These are phyloP conservation scores for Balakata baccata DNA, from an alignment of 345 rosid genomes.

Conservation along the genomic window DNA sequence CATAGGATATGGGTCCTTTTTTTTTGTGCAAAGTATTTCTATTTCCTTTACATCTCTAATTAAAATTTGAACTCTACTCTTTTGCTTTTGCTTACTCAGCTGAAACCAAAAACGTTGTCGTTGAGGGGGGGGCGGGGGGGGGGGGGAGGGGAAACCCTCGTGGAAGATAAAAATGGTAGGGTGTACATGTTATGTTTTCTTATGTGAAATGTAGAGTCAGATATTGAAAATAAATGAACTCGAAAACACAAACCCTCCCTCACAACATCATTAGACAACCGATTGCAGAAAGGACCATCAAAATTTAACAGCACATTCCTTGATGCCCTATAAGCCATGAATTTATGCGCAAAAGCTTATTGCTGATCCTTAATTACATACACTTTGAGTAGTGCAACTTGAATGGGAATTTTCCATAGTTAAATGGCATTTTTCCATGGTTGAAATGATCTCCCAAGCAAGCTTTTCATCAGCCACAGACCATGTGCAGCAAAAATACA, in stretches of 20 bases:
- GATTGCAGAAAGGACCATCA: background rate
- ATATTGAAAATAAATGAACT: background rate
- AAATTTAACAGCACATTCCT: background rate
- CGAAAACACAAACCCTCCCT: background rate
- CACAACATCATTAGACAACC: background rate
- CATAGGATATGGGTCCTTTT: no score
- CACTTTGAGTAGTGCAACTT: background rate
- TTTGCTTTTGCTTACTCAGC: no score
- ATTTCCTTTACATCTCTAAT: no score
- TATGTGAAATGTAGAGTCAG: no score
- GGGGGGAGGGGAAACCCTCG: no score
- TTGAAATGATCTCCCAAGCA: slow-evolving; percentile 63
- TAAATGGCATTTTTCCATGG: slow-evolving; percentile 26
- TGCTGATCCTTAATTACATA: background rate
- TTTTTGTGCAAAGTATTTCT: no score
- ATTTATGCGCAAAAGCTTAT: background rate
- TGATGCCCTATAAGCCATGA: background rate
- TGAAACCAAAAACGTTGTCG: no score
- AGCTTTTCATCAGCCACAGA: slow-evolving; percentile 58
- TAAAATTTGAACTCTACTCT: no score
- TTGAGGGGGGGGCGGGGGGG: no score
- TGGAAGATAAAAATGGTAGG: no score
- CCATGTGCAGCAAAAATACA: slow-evolving; percentile 78
- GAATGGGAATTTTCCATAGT: background rate
- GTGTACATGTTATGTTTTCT: no score